Percentiles rank a stretch among this genome's conserved stretches.
phyloP scores from a whole-genome alignment of 164 flowering plant species.

The Tetracentron sinense region DNA sequence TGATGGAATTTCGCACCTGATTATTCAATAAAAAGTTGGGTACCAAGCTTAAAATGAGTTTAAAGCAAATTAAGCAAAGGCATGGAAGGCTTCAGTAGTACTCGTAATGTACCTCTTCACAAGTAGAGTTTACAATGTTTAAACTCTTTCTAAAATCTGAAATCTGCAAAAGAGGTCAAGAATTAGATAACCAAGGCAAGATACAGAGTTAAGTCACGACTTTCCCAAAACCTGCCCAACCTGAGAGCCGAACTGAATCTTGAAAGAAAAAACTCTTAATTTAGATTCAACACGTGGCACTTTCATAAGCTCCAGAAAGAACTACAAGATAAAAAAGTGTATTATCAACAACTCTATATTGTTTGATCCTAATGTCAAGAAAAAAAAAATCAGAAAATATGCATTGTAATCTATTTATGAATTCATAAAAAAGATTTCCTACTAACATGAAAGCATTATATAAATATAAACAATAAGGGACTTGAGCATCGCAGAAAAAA shows the following conservation, averaged over 20 bases:
- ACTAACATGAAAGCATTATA: no score
- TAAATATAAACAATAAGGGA: no score
- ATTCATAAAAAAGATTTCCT: not conserved
- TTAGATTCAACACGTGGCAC: constrained; percentile 94
- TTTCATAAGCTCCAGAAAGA: constrained; percentile 91
- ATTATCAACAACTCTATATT: not conserved
- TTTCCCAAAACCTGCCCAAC: no score
- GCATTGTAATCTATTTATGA: not conserved
- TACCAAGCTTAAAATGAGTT: constrained; percentile 9
- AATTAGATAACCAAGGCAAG: no score
- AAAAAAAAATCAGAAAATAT: not conserved
- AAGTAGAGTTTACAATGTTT: constrained; percentile 66
- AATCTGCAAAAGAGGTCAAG: constrained; percentile 40
- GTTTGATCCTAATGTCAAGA: not conserved
- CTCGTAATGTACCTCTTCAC: constrained; percentile 65
- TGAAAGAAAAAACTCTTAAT: constrained; percentile 86
- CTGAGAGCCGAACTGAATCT: constrained; percentile 86
- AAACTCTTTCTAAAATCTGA: constrained; percentile 75
- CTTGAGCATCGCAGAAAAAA: no score
- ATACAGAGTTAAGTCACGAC: no score
- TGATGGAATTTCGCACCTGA: constrained; percentile 72
- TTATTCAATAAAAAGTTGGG: constrained; percentile 10
- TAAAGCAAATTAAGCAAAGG: not conserved
- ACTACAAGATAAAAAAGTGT: constrained; percentile 40
- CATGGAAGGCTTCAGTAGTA: not conserved